Base-by-base conservation (phyloP, 176 grass and related monocot species). In the Olyra latifolia region DNA sequence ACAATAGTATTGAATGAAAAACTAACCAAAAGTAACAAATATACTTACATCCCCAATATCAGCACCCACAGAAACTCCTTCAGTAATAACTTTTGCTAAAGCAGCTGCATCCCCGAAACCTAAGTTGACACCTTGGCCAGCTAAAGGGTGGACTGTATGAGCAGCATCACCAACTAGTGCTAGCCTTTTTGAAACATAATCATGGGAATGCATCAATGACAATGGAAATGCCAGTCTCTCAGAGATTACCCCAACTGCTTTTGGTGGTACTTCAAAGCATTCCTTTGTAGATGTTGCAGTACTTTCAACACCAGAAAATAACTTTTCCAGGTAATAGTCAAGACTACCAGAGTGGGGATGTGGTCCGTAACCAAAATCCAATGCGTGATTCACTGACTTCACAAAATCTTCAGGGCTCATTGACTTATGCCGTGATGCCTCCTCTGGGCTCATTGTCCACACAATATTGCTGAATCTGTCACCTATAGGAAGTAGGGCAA, bases 381-480 rank as follows among this genome's bases (percentile, higher is more conserved):
- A 69, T 32, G 92, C 92, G 45, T 79, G 79, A 81, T 98, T 98
- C 71, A 95, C 88, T 15, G 90, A 83, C 45, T 84, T 89, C 74
- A 98, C 14, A 80, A 98, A 98, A 47, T 95, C 86, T 85, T 95
- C 86, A 29, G 78, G 12, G 66, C 77, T 92, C 86, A 95, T 95
- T 46, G 75, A 87, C 71, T 93, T 94, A 55, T 93, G 96, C 46
- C 39, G 81, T 0, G 30, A 69, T 67, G 96, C 80, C 40, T 93
- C 90, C 60, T 91, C 88, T 38, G 92, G 86, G 67, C 78, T 86
- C 96, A 98, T 98, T 90, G 96, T 98, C 96, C 96, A 98, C 35
- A 98, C 96, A 83, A 98, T 95, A 78, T 95, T 99, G 90, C 96
- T 99, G 70, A 91, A 99, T 30, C 82, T 93, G 48, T 88, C 66